phyloP scores from a whole-genome alignment of 2,329 filamentous ascomycete species.

The Cladosporium austrohemisphaericum region DNA sequence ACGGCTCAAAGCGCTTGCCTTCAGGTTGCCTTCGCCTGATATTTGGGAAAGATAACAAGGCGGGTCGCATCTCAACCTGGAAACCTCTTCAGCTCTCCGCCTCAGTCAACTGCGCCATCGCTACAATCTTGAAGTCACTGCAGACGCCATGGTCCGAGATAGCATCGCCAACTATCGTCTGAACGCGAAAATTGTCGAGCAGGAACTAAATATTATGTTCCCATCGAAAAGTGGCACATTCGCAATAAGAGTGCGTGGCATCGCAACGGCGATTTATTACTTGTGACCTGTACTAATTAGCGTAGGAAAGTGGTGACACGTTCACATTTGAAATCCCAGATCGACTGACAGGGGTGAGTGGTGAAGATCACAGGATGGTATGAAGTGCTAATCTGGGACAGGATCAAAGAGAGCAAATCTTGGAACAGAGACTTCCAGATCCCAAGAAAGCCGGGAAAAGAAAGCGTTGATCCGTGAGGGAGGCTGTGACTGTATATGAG shows the following conservation, averaged over 20 bases:
- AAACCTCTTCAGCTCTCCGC: neutral
- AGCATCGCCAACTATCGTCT: neutral
- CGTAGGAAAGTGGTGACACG: neutral
- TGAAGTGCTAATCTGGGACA: too few species aligned
- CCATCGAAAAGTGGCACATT: neutral
- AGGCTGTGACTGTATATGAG: too few species aligned
- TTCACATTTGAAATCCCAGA: neutral
- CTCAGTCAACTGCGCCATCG: neutral
- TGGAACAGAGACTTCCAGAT: too few species aligned
- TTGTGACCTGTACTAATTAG: neutral
- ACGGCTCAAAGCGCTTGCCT: neutral
- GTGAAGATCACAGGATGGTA: too few species aligned
- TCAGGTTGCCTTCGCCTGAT: neutral
- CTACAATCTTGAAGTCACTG: neutral
- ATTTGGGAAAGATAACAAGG: neutral
- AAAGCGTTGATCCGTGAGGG: too few species aligned
- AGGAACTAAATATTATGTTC: neutral
- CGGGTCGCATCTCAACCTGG: neutral
- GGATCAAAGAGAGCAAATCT: too few species aligned
- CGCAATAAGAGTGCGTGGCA: neutral
- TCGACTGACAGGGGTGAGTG: neutral
- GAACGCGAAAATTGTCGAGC: neutral
- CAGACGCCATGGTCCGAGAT: neutral
- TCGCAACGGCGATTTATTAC: neutral
- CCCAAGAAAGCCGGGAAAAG: too few species aligned